Evolutionary conservation across 768 basidiomycete species (phyloP), one percentile per base, ranked within the genome.

Genomic region (Amylocystis lapponica): DNA sequence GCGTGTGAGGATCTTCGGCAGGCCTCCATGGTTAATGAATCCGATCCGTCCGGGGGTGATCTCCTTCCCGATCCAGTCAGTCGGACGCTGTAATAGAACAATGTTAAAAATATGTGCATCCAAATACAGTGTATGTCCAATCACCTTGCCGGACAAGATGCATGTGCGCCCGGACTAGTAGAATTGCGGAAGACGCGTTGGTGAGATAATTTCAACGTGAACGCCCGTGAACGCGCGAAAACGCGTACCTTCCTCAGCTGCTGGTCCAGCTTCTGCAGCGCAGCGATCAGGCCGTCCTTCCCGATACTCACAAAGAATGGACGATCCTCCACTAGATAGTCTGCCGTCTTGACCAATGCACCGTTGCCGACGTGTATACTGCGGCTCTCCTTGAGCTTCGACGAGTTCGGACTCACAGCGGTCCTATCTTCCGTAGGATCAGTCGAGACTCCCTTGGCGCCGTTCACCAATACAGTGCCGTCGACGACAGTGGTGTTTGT

Each of bases 1-100:
- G 33, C 69, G 73, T 3, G 79, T 82, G 36, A 91, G 56, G 29
- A 91, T 56, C 65, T 88, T 87, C 2, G 89, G 89, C 27, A 78
- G 68, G 45, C 88, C 88, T 67, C 87, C 88, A 56, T 89, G 84
- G 57, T 83, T 87, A 48, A 89, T 81, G 4, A 90, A 64, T 2
- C 88, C 89, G 21, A 89, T 54, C 48, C 65, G 66, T 23, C 89
- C 88, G 2, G 86, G 89, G 23, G 70, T 69, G 36, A 90, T 74
- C 61, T 89, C 83, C 39, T 64, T 67, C 11, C 86, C 86, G 36
- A 75, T 72, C 84, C 86, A 87, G 43, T 73, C 70, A 4, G 78
- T 74, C 9, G 86, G 86, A 2, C 35, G 38, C 78, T 80, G 44
- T n/a, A n/a, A n/a, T n/a, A 11, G 13, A n/a, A 16, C n/a, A 23